Conservation (phyloP, 257 asterid genomes). For the Mentha longifolia region DNA sequence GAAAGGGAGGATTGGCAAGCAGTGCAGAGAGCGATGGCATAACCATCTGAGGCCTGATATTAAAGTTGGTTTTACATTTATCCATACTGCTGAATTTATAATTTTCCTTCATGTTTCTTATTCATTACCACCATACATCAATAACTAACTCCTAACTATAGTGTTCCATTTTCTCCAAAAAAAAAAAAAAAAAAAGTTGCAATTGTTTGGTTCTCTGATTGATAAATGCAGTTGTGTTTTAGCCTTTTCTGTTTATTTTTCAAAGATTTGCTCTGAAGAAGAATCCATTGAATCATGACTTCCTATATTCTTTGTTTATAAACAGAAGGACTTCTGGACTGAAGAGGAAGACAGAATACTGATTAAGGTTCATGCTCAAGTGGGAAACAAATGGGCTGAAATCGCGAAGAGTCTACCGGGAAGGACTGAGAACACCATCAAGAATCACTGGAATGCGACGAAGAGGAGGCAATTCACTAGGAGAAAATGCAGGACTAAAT, state of each 20-base stretch:
- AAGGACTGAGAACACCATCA: conserved; percentile 86
- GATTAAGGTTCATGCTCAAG: conserved; percentile 66
- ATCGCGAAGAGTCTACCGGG: conserved; percentile 83
- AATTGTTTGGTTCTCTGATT: neutral
- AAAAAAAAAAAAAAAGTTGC: no score
- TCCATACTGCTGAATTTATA: neutral
- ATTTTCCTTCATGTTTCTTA: neutral
- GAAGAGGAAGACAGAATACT: conserved; percentile 82
- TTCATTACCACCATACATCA: conserved; percentile 9
- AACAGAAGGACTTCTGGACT: conserved; percentile 88
- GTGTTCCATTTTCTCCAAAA: no score
- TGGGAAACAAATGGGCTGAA: conserved; percentile 98
- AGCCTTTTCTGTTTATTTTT: conserved; percentile 4
- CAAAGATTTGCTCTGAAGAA: neutral
- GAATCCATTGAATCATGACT: neutral
- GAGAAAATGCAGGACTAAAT: conserved; percentile 77
- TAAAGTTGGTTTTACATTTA: conserved; percentile 46
- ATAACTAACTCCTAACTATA: neutral
- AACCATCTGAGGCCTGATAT: conserved; percentile 94
- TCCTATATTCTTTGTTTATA: neutral
- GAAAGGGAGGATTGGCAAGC: conserved; percentile 92
- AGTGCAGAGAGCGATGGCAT: conserved; percentile 98
- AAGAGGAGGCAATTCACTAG: conserved; percentile 77
- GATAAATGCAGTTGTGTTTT: neutral
- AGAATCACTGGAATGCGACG: conserved; percentile 96